Base-by-base conservation (phyloP, 169 alveolate genomes). In the Plasmodium relictum region DNA sequence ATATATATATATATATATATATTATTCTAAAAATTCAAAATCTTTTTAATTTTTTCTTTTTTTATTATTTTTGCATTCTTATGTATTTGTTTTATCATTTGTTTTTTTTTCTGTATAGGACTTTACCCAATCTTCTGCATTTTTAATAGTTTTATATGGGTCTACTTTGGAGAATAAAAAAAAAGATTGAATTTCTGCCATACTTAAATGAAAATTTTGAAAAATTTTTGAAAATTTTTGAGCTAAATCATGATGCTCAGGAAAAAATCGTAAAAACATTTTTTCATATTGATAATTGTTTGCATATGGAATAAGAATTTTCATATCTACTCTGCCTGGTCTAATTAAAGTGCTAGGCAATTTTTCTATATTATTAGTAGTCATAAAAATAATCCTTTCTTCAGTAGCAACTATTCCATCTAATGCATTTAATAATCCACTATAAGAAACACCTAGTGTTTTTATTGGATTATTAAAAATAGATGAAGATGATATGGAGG, bases 391-490 rank as follows among this genome's bases (percentile, higher is more conserved):
- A 14, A 95, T 89, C 37, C 95, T 56, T 72, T 95, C 97, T 61
- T 95, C 97, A 22, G 96, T 93, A 5, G 97, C 95, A 50, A 94
- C 95, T 22, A 95, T 95, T 26, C 97, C 97, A 42, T 95, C 97
- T 16, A 95, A 89, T 0, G 97, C 97, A 66, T 95, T 95, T 6
- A 95, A 74, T n/a, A 95, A 94, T n/a, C 97, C 97, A 48, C 96
- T 92, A 74, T 92, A 95, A 2, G 97, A 93, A 39, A 95, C 91
- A 14, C 95, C 95, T n/a, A 94, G 41, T 22, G 93, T 71, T 73
- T 87, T 50, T 0, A 83, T 22, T 54, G 63, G 7, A 54, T n/a
- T 54, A 54, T 54, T 12, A 31, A 59, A 48, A 6, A 54, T 10
- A 8, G 83, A 52, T 41, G 42, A 31, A 9, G 59, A 16, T 22